Evolutionary conservation across 1,284 basidiomycete species (phyloP), one percentile per base, ranked within the genome.

Genomic region (Butyriboletus appendiculatus): DNA sequence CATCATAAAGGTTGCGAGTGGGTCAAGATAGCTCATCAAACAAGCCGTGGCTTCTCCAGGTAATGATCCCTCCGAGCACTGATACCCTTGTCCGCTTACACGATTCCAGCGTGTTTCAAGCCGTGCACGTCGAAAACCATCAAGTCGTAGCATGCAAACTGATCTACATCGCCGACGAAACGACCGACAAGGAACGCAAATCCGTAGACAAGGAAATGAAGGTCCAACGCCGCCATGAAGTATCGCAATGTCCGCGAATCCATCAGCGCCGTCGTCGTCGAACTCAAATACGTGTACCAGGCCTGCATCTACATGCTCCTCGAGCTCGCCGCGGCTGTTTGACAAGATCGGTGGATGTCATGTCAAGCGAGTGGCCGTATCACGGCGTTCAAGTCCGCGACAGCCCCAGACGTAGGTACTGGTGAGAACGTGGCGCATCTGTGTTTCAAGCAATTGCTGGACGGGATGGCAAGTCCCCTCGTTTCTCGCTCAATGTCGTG

Each of bases 181-280:
- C 85, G 6, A 82, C 82, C 0, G 77, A 82, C 4, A 77, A 79
- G 41, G 81, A 90, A 38, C 79, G 90, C 57, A 94, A 94, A 68
- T 81, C 81, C n/a, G 76, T 94, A 16, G 87, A 97, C 57, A 97
- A 96, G 68, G 96, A 99, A 73, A 96, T 98, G 71, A 86, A 92
- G 50, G 88, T 98, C 4, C 96, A 99, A 99, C 69, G 75, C 86
- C 15, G 83, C 84, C 0, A 76, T 99, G 59, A 94, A 92, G 63
- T 90, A 97, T 62, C 57, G 67, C 2, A 87, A 97, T 62, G 84
- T 99, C 11, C 82, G 99, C 35, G 88, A 94, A 63, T 96, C 97
- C 65, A 69, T 94, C 45, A 85, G 86, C 51, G 89, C 86, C 0
- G 82, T 89, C 41, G 74, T 92, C 3, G 84, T 94, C 0, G 92